Conservation (phyloP, 768 basidiomycete species). For the Cytidiella melzeri region DNA sequence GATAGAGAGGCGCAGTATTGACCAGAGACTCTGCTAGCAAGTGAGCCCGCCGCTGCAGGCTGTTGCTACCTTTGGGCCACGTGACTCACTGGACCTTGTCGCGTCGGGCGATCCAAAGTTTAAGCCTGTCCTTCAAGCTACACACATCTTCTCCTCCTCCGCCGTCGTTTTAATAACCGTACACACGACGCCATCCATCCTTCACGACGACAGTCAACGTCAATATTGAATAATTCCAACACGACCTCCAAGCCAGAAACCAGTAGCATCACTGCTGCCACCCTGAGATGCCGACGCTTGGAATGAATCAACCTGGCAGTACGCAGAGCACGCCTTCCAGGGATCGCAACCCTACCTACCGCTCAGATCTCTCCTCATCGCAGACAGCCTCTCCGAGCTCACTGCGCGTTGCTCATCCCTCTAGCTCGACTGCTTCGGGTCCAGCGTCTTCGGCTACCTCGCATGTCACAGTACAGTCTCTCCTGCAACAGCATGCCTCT, state of each 20-base stretch:
- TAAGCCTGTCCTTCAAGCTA: background rate
- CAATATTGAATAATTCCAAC: background rate
- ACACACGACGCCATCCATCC: background rate
- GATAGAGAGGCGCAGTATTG: too few species aligned
- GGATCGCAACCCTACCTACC: constrained; percentile 5
- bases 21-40: too few species aligned
- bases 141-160: background rate
- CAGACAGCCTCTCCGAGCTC: constrained; percentile 12
- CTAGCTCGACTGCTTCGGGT: background rate
- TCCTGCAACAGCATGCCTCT: constrained; percentile 49
- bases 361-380: constrained; percentile 3
- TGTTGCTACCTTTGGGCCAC: too few species aligned
- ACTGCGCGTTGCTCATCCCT: constrained; percentile 17
- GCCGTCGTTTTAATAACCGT: background rate
- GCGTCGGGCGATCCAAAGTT: constrained; percentile 3
- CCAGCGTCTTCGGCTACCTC: constrained; percentile 19
- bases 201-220: background rate
- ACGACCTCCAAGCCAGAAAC: background rate
- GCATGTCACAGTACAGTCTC: constrained; percentile 43
- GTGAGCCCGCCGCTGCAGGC: too few species aligned
- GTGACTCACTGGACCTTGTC: constrained; percentile 4
- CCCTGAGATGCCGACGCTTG: background rate
- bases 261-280: too few species aligned
- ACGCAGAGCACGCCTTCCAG: constrained; percentile 2
- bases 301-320: constrained; percentile 1